Percentiles rank a stretch among this genome's conserved stretches.
phyloP scores from a whole-genome alignment of 805 yeast genomes.

The Teunomyces tritomae region DNA sequence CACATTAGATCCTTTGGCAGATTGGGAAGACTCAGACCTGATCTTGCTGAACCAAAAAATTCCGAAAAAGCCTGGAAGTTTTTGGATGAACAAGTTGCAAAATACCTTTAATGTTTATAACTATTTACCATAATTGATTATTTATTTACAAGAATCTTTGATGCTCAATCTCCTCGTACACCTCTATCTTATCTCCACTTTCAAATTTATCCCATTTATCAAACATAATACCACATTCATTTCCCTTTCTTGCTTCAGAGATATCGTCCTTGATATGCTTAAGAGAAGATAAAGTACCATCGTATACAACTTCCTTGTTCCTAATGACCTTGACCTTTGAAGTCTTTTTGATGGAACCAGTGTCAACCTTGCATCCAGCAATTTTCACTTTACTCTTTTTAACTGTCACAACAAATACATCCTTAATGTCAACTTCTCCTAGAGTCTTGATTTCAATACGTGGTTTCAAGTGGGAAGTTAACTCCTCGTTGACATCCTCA shows the following conservation, averaged over 20 bases:
- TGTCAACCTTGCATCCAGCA: constrained; percentile 83
- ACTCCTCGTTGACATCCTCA: constrained; percentile 71
- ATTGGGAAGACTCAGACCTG: constrained; percentile 29
- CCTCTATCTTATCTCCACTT: constrained; percentile 74
- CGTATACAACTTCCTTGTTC: constrained; percentile 42
- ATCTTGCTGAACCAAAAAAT: constrained; percentile 30
- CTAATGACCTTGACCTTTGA: constrained; percentile 58
- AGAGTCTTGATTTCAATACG: constrained; percentile 60
- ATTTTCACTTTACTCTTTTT: constrained; percentile 57
- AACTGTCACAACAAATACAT: constrained; percentile 65
- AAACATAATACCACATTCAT: constrained; percentile 85
- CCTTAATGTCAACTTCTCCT: constrained; percentile 68
- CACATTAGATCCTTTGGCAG: constrained; percentile 39
- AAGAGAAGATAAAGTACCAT: constrained; percentile 68
- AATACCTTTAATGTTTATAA: neutral
- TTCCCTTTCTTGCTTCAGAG: constrained; percentile 73
- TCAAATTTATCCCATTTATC: constrained; percentile 64
- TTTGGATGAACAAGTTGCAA: constrained; percentile 23
- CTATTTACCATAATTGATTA: neutral
- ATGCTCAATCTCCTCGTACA: constrained; percentile 59
- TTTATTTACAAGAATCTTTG: constrained; percentile 55
- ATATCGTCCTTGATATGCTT: constrained; percentile 83
- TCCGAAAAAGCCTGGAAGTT: constrained; percentile 33
- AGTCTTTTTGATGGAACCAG: constrained; percentile 65
- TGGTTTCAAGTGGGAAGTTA: constrained; percentile 62